These are phyloP conservation scores for Cochlearia excelsa DNA, from an alignment of 345 rosid genomes.

Conservation along the genomic window DNA sequence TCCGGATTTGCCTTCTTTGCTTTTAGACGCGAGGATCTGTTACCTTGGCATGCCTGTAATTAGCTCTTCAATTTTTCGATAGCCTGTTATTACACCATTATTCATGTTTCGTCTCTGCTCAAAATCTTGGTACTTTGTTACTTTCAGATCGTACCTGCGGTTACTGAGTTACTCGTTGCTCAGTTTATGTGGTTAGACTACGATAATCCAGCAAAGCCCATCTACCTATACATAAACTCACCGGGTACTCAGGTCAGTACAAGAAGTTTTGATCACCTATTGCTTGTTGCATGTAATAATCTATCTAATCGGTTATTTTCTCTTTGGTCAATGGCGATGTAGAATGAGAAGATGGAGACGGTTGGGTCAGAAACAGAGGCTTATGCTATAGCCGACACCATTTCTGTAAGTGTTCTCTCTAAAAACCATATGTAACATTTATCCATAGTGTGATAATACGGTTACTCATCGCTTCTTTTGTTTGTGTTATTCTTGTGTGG, in stretches of 20 bases:
- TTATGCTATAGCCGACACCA: slow-evolving; percentile 80
- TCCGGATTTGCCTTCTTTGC: slow-evolving; percentile 89
- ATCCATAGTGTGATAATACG: background rate
- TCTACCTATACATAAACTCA: slow-evolving; percentile 79
- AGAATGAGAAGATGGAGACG: slow-evolving; percentile 82
- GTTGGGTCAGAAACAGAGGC: slow-evolving; percentile 96
- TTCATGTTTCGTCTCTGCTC: slow-evolving; percentile 2
- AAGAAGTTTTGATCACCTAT: slow-evolving; percentile 5
- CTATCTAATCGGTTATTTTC: background rate
- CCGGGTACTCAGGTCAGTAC: slow-evolving; percentile 74
- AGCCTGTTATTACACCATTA: background rate
- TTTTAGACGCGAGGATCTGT: slow-evolving; percentile 78
- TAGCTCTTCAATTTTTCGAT: slow-evolving; percentile 16
- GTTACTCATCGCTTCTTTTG: background rate
- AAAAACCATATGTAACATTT: background rate
- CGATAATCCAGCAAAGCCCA: slow-evolving; percentile 64
- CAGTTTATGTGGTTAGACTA: slow-evolving; percentile 84
- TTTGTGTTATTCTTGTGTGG: slow-evolving; percentile 15
- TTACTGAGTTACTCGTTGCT: slow-evolving; percentile 82
- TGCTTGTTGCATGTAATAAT: background rate
- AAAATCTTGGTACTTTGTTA: slow-evolving; percentile 9
- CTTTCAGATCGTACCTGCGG: slow-evolving; percentile 82
- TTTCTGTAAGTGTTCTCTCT: slow-evolving; percentile 55
- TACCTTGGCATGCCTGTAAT: slow-evolving; percentile 96
- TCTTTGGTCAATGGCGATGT: slow-evolving; percentile 27